A percentile compares a stretch with the other conserved stretches of the same genome.
Evolutionary conservation across 1,139 yeast genomes (phyloP).

Genomic region (Yamadazyma friedrichii): DNA sequence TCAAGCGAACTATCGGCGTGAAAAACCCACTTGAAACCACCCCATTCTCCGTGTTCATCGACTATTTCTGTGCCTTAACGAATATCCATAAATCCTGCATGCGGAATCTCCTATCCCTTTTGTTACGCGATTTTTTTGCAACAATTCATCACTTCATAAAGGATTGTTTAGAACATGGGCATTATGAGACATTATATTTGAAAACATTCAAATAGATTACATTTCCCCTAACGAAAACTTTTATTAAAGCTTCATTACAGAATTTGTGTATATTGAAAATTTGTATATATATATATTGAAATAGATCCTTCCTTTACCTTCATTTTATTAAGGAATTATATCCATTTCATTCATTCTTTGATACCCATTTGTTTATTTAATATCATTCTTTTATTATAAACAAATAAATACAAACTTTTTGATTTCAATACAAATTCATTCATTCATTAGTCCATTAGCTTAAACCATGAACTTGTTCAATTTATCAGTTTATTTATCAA

Average conservation of each 20-base stretch:
- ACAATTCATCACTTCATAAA: no score
- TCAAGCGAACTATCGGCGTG: no score
- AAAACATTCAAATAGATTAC: constrained; percentile 5
- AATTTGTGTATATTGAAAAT: background rate
- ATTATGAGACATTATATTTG: constrained; percentile 2
- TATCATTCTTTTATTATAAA: no score
- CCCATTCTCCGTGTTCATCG: no score
- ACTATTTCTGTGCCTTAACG: no score
- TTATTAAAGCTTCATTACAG: background rate
- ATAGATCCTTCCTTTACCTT: background rate
- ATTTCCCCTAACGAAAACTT: background rate
- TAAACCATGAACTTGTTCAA: constrained; percentile 18
- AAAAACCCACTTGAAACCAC: no score
- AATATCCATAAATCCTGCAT: no score
- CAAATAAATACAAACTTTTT: background rate
- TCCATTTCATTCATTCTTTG: no score
- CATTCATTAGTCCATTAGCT: background rate
- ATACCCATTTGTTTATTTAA: no score
- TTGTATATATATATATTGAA: background rate
- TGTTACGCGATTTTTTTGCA: no score
- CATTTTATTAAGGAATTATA: no score
- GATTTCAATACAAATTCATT: background rate
- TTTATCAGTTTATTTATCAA: constrained; percentile 16
- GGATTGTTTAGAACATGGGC: background rate
- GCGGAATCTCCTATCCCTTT: no score